A percentile compares a stretch with the other conserved stretches of the same genome.
These are phyloP conservation scores for Rhodotorula sp. DNA, from an alignment of 1,284 basidiomycete genomes.

Conservation along the genomic window DNA sequence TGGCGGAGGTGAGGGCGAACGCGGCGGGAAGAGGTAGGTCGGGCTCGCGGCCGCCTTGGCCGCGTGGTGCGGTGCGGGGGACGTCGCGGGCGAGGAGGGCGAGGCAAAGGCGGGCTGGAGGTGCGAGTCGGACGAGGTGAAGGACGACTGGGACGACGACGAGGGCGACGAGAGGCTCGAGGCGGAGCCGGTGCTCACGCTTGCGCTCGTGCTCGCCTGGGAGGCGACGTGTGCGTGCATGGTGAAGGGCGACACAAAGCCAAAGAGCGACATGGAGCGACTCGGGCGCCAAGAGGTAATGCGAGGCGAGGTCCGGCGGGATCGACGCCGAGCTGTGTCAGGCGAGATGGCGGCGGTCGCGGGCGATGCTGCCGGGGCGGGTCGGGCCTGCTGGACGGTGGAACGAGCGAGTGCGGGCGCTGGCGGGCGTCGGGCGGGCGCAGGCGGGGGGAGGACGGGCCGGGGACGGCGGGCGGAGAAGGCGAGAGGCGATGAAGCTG, in stretches of 20 bases:
- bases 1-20: slow-evolving; percentile 8
- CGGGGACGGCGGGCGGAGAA: too few species aligned
- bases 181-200: slow-evolving; percentile 7
- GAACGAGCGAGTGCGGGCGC: too few species aligned
- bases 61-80: neutral
- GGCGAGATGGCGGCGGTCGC: neutral
- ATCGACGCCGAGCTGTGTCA: neutral
- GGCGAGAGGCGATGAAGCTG: too few species aligned
- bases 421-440: too few species aligned
- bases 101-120: slow-evolving; percentile 15
- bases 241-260: slow-evolving; percentile 24
- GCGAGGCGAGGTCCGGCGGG: neutral
- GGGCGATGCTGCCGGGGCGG: too few species aligned
- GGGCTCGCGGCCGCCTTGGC: neutral
- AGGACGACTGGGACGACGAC: slow-evolving; percentile 31
- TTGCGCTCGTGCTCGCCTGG: too few species aligned
- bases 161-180: slow-evolving; percentile 17
- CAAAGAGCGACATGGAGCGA: slow-evolving; percentile 27
- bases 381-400: too few species aligned
- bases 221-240: slow-evolving; percentile 18
- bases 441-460: too few species aligned
- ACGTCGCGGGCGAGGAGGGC: too few species aligned
- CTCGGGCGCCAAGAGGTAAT: neutral
- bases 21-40: slow-evolving; percentile 6
- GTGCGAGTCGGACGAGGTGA: slow-evolving; percentile 18